Percentiles rank a stretch among this genome's conserved stretches.
phyloP scores from a whole-genome alignment of 768 basidiomycete species.

The Lentinula edodes region DNA sequence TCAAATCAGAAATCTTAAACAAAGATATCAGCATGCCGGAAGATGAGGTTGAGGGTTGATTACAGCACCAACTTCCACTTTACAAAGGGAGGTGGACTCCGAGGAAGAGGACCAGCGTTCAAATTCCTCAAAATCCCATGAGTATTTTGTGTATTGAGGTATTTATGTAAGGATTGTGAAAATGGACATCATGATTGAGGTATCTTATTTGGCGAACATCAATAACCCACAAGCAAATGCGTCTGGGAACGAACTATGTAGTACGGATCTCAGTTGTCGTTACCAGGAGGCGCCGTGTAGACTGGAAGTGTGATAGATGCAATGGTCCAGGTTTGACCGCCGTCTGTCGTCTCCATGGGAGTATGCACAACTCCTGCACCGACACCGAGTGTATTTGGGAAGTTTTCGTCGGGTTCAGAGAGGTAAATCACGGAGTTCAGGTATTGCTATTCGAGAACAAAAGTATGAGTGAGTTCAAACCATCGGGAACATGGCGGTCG shows the following conservation, averaged over 20 bases:
- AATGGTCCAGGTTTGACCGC: slow-evolving; percentile 13
- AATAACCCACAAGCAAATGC: background rate
- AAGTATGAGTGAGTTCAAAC: background rate
- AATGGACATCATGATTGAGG: too few species aligned
- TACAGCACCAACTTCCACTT: too few species aligned
- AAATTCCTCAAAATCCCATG: too few species aligned
- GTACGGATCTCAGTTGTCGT: background rate
- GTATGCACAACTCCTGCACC: slow-evolving; percentile 7
- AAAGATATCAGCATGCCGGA: too few species aligned
- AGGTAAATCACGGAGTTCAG: slow-evolving; percentile 10
- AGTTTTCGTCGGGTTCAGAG: slow-evolving; percentile 8
- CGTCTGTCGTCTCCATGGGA: slow-evolving; percentile 8
- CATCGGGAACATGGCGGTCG: background rate
- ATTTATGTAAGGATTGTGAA: too few species aligned
- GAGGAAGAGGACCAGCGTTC: too few species aligned
- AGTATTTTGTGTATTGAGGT: too few species aligned
- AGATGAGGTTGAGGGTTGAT: too few species aligned
- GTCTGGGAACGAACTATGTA: background rate
- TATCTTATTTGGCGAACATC: background rate
- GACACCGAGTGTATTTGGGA: slow-evolving; percentile 5
- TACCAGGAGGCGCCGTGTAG: background rate
- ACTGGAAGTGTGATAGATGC: slow-evolving; percentile 9
- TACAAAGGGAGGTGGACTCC: too few species aligned
- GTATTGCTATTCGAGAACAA: slow-evolving; percentile 2
- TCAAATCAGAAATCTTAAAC: too few species aligned